Conservation (phyloP, 495 filamentous ascomycete genomes). For the Penicillium argentinense region DNA sequence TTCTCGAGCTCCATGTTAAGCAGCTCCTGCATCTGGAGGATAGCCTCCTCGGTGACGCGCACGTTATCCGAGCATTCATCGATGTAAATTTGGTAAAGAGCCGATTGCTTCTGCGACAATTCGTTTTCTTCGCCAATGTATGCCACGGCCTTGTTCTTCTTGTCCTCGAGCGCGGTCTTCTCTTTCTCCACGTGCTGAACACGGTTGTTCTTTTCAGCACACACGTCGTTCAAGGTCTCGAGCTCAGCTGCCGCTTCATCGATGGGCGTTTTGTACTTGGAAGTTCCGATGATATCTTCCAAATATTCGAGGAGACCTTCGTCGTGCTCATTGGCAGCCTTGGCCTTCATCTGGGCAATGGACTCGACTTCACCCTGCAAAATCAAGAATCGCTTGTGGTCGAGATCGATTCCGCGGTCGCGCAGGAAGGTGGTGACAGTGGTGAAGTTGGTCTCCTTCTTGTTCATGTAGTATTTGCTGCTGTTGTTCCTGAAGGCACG, state of each 20-base stretch:
- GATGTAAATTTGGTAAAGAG: constrained; percentile 88
- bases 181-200: constrained; percentile 99
- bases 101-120: constrained; percentile 79
- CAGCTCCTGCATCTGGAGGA: constrained; percentile 83
- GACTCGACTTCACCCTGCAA: constrained; percentile 97
- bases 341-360: constrained; percentile 98
- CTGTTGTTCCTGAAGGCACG: constrained; percentile 96
- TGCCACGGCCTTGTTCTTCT: constrained; percentile 90
- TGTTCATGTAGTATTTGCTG: constrained; percentile 97
- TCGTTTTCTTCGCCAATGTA: constrained; percentile 94
- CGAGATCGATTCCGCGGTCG: constrained; percentile 86
- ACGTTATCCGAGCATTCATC: constrained; percentile 85
- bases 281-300: constrained; percentile 97
- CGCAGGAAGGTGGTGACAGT: constrained; percentile 85
- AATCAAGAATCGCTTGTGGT: constrained; percentile 98
- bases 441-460: constrained; percentile 83
- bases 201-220: constrained; percentile 86
- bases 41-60: constrained; percentile 84
- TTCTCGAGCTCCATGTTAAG: constrained; percentile 88
- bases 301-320: constrained; percentile 96
- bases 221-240: constrained; percentile 90
- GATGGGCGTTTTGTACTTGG: constrained; percentile 95
- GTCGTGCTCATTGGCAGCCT: constrained; percentile 90
- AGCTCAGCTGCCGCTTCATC: constrained; percentile 88
- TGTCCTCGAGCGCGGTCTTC: constrained; percentile 85